phyloP scores from a whole-genome alignment of 192 early-diverging fungal genomes.

The Podila minutissima region DNA sequence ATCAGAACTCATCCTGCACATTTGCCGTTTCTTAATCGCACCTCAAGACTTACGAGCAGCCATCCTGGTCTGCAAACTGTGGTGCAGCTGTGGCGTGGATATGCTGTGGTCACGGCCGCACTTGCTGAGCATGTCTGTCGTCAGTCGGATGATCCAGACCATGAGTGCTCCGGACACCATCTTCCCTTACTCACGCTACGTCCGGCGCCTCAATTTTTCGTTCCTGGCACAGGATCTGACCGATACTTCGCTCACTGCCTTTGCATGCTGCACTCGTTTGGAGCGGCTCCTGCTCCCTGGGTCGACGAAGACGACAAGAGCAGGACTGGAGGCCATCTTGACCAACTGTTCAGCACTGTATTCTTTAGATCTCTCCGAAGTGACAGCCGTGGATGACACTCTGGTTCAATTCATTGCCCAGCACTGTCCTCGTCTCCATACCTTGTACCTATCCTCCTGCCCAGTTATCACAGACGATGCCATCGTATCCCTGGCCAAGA shows the following conservation, averaged over 20 bases:
- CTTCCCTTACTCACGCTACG: constrained; percentile 60
- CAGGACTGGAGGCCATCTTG: constrained; percentile 55
- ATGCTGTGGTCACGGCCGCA: constrained; percentile 64
- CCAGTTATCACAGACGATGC: constrained; percentile 58
- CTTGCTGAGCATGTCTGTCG: constrained; percentile 19
- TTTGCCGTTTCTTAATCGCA: constrained; percentile 55
- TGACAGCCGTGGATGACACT: constrained; percentile 54
- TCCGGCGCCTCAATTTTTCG: constrained; percentile 68
- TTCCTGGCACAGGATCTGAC: constrained; percentile 52
- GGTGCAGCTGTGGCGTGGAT: constrained; percentile 65
- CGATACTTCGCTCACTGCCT: constrained; percentile 46
- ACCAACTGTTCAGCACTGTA: constrained; percentile 48
- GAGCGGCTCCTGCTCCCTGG: constrained; percentile 64
- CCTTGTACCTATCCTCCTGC: constrained; percentile 62
- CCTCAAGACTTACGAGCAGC: constrained; percentile 56
- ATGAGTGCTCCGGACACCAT: constrained; percentile 26
- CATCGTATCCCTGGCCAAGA: constrained; percentile 53
- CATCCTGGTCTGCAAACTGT: constrained; percentile 60
- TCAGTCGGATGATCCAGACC: constrained; percentile 28
- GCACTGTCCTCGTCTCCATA: constrained; percentile 62
- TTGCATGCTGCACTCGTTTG: constrained; percentile 55
- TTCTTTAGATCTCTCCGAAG: constrained; percentile 63
- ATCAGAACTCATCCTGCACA: constrained; percentile 62
- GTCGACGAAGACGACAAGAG: constrained; percentile 56
- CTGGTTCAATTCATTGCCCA: constrained; percentile 55